Percentiles rank a stretch among this genome's conserved stretches.
Evolutionary conservation across 768 basidiomycete species (phyloP).

Genomic region (Boletus vinaceobasis): DNA sequence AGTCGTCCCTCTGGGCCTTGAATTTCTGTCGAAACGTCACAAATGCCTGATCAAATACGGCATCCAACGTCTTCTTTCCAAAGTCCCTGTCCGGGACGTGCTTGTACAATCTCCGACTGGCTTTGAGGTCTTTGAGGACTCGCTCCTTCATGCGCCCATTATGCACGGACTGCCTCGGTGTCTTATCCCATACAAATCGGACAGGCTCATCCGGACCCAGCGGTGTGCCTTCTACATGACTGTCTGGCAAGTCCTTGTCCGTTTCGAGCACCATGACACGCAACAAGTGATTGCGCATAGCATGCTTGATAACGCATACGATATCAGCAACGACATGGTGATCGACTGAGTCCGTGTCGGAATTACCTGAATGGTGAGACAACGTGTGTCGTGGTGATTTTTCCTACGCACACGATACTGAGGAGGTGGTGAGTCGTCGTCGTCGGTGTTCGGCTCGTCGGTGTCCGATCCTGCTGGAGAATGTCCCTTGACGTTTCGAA

Average conservation of each 20-base stretch:
- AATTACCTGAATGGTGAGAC: slow-evolving; percentile 64
- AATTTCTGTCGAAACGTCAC: slow-evolving; percentile 68
- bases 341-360: not conserved
- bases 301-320: slow-evolving; percentile 44
- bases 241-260: slow-evolving; percentile 60
- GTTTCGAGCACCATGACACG: slow-evolving; percentile 53
- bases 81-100: slow-evolving; percentile 68
- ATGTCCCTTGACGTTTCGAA: slow-evolving; percentile 26
- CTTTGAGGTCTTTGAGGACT: slow-evolving; percentile 56
- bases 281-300: slow-evolving; percentile 65
- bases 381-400: slow-evolving; percentile 62
- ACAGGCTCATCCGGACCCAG: slow-evolving; percentile 51
- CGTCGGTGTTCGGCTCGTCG: slow-evolving; percentile 35
- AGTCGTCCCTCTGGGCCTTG: slow-evolving; percentile 52
- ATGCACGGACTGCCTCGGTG: slow-evolving; percentile 69
- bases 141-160: slow-evolving; percentile 70
- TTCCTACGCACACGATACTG: slow-evolving; percentile 41
- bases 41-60: slow-evolving; percentile 68
- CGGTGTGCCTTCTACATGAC: slow-evolving; percentile 51
- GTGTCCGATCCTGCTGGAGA: slow-evolving; percentile 33
- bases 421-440: slow-evolving; percentile 32
- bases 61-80: slow-evolving; percentile 54
- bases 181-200: slow-evolving; percentile 80
- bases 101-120: slow-evolving; percentile 53
- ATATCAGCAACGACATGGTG: not conserved